Base-by-base conservation (phyloP, 352 stramenopile genomes). In the Globisporangium emineosum region DNA sequence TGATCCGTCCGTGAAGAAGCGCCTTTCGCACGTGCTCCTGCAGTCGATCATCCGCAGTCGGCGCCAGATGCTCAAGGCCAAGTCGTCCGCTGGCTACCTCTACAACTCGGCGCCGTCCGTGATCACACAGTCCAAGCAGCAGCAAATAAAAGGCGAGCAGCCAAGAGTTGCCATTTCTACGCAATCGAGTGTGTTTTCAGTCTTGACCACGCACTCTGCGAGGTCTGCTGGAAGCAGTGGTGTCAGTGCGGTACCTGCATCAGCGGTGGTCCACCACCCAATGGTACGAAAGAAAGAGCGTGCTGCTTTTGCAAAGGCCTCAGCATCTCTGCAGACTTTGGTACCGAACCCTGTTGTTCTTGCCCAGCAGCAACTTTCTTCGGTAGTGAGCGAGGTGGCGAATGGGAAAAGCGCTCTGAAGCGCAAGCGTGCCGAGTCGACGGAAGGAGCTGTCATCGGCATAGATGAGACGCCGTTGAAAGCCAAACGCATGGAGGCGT, bases 41-140 rank as follows among this genome's bases (percentile, higher is more conserved):
- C 82, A 89, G 62, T 86, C 77, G 21, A 91, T 91, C 58, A 75
- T 89, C 51, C 82, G 82, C 32, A 91, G 82, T 58, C 78, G 80
- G 19, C 78, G 82, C 10, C 82, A 91, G 69, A 91, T 91, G 82
- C 78, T 87, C 23, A 91, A 91, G 59, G 68, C 77, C 2, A 91
- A 89, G 60, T 57, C 43, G n/a, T 35, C 45, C 2, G 30, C 49
- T 30, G 47, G 47, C 12, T 57, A 27, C 12, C 25, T 50, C 25
- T 66, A 60, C 30, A 66, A 61, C 52, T 50, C 51, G 27, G 61
- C 56, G 13, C 30, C 52, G 13, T 42, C 60, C 8, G 25, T 42
- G 17, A 13, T 21, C 4, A 25, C 42, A 19, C 37, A 45, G 1
- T 45, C 37, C 37, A 45, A 45, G 15, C 37, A 45, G 37, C 35